Evolutionary conservation across 75 land plant species (phyloP).

Genomic region (Picea glauca): DNA sequence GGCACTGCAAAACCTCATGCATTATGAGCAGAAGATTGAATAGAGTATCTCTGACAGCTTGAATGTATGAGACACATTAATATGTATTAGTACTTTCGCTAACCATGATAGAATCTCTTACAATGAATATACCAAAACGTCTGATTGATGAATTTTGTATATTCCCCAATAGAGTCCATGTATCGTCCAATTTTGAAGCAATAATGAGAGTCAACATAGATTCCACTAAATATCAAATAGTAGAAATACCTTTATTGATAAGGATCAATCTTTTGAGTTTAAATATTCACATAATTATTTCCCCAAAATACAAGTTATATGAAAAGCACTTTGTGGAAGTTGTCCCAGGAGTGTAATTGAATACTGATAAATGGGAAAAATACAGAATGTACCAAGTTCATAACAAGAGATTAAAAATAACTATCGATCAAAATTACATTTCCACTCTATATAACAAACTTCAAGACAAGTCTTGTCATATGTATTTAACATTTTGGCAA

Average conservation of each 20-base stretch:
- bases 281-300: neutral
- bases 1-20: too few relatives aligned
- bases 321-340: neutral
- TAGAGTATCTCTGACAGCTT: conserved; percentile 50
- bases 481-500: neutral
- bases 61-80: conserved; percentile 69
- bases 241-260: neutral
- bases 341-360: neutral
- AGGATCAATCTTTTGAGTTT: neutral
- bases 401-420: neutral
- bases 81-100: conserved; percentile 50
- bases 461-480: neutral
- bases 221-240: neutral
- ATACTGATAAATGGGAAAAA: neutral
- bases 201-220: neutral
- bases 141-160: conserved; percentile 53
- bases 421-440: neutral
- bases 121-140: conserved; percentile 53
- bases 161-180: conserved; percentile 98
- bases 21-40: too few relatives aligned
- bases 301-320: neutral
- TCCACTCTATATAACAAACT: neutral
- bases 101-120: conserved; percentile 65
- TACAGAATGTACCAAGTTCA: neutral
- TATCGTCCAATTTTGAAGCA: conserved; percentile 76